A percentile compares a stretch with the other conserved stretches of the same genome.
These are phyloP conservation scores for Trichoderma koningii DNA, from an alignment of 2,329 filamentous ascomycete species.

Conservation along the genomic window DNA sequence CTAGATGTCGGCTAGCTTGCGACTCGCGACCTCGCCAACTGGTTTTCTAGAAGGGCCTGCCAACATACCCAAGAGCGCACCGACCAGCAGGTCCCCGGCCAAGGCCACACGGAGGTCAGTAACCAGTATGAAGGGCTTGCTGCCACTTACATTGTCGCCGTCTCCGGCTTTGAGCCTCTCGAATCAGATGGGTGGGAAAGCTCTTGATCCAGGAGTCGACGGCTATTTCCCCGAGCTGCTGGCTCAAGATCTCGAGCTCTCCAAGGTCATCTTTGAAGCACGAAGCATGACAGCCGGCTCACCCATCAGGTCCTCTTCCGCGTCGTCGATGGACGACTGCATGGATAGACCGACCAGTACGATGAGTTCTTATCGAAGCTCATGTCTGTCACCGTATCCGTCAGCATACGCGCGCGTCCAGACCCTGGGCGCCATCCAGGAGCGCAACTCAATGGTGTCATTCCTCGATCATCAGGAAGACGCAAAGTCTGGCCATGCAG, in stretches of 20 bases:
- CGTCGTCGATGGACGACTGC: not conserved
- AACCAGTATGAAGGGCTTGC: slow-evolving; percentile 44
- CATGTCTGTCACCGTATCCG: slow-evolving; percentile 35
- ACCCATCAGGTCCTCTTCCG: slow-evolving; percentile 39
- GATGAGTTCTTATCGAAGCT: slow-evolving; percentile 16
- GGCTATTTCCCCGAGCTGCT: slow-evolving; percentile 59
- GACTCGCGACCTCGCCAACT: slow-evolving; percentile 13
- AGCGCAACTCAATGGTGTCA: slow-evolving; percentile 41
- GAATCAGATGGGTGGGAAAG: slow-evolving; percentile 32
- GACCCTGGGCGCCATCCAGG: slow-evolving; percentile 42
- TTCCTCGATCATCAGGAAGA: slow-evolving; percentile 37
- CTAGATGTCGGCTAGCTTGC: slow-evolving; percentile 24
- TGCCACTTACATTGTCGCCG: slow-evolving; percentile 41
- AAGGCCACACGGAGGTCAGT: slow-evolving; percentile 40
- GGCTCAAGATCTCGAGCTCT: slow-evolving; percentile 56
- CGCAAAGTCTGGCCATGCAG: slow-evolving; percentile 31
- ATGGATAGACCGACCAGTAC: not conserved
- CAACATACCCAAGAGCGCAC: slow-evolving; percentile 22
- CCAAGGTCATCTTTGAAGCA: slow-evolving; percentile 50
- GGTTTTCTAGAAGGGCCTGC: slow-evolving; percentile 23
- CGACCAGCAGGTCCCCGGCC: slow-evolving; percentile 30
- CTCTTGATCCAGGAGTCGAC: slow-evolving; percentile 37
- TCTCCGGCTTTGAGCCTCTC: slow-evolving; percentile 33
- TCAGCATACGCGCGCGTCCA: slow-evolving; percentile 37
- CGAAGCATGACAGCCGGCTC: slow-evolving; percentile 56